These are phyloP conservation scores for Starmera caribaea DNA, from an alignment of 805 yeast species.

Conservation along the genomic window DNA sequence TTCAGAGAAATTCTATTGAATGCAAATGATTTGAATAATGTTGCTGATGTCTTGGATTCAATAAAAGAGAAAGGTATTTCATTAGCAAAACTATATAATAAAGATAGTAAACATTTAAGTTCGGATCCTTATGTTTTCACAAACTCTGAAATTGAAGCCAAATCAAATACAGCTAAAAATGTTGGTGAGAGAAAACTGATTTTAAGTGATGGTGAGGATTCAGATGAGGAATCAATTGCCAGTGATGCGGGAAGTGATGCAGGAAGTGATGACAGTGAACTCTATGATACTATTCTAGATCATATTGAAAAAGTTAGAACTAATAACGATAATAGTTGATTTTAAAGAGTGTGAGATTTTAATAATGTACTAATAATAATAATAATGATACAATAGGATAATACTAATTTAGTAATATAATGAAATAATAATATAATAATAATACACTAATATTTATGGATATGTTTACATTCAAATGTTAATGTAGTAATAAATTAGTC, in stretches of 20 bases:
- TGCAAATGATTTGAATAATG: conserved; percentile 27
- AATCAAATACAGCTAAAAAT: background rate
- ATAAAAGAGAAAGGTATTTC: conserved; percentile 31
- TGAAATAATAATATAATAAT: no score
- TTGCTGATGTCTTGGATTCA: conserved; percentile 27
- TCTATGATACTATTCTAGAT: conserved; percentile 32
- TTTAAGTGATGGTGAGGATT: background rate
- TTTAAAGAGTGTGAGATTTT: background rate
- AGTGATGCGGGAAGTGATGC: conserved; percentile 5
- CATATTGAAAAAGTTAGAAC: conserved; percentile 25
- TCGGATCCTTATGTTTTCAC: conserved; percentile 4
- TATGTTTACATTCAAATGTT: no score
- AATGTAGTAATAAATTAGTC: no score
- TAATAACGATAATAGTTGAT: conserved; percentile 1
- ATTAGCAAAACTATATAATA: conserved; percentile 23
- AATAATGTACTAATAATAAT: background rate
- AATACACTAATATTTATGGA: no score
- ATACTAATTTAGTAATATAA: no score
- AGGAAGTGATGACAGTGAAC: conserved; percentile 21
- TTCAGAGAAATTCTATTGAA: conserved; percentile 26
- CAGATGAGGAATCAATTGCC: conserved; percentile 2
- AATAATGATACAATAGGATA: background rate
- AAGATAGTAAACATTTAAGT: conserved; percentile 1
- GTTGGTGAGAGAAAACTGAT: background rate
- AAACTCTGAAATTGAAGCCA: background rate